These are phyloP conservation scores for Scutellaria barbata DNA, from an alignment of 257 asterid genomes.

Conservation along the genomic window DNA sequence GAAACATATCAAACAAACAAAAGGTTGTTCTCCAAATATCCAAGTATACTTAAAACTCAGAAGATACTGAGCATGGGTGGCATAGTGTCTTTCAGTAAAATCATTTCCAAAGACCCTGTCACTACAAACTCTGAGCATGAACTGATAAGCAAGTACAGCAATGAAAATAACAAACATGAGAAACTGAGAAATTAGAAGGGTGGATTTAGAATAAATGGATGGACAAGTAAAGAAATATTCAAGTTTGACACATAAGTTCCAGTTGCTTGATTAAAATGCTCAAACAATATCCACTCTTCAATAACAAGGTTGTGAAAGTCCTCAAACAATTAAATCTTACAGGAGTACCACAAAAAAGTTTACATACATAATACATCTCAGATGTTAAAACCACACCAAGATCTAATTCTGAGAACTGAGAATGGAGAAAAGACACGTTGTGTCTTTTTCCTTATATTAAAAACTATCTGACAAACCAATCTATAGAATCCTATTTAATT, in stretches of 20 bases:
- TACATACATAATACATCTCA: too few relatives aligned
- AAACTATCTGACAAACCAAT: constrained; percentile 1
- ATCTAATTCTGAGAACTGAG: constrained; percentile 6
- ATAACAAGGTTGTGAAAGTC: not conserved
- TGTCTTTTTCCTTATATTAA: not conserved
- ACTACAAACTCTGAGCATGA: not conserved
- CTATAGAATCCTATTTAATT: not conserved
- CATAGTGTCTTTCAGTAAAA: not conserved
- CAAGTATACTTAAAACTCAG: not conserved
- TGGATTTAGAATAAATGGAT: not conserved
- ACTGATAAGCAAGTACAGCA: not conserved
- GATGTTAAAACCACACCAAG: too few relatives aligned
- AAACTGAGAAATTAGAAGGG: not conserved
- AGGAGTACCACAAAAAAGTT: not conserved
- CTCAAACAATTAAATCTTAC: not conserved
- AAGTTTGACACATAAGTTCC: not conserved
- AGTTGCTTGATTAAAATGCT: not conserved
- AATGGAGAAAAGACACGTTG: not conserved
- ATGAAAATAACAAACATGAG: not conserved
- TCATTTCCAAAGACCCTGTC: not conserved
- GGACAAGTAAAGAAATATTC: not conserved
- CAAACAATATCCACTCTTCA: not conserved
- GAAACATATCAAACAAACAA: not conserved
- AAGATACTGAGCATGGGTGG: not conserved
- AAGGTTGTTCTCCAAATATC: not conserved